A percentile compares a stretch with the other conserved stretches of the same genome.
Evolutionary conservation across 139 green algal species (phyloP).

Genomic region (Marvania coccoides): DNA sequence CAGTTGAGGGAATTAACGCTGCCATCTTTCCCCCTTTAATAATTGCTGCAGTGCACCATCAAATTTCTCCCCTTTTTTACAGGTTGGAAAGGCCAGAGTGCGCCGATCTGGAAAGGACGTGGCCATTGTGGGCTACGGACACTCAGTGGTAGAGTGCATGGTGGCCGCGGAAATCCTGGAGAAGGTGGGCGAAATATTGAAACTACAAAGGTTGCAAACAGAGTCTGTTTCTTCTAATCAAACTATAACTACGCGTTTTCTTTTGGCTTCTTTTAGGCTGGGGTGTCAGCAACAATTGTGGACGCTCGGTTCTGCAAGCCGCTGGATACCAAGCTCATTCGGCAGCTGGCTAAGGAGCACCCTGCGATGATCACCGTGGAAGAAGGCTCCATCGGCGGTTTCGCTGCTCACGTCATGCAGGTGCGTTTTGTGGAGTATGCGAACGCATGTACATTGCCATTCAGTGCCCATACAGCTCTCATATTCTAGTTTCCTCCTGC

Average conservation of each 20-base stretch:
- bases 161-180: conserved; percentile 79
- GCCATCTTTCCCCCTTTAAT: background rate
- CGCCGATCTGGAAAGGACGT: conserved; percentile 81
- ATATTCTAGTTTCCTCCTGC: conserved; percentile 5
- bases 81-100: conserved; percentile 85
- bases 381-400: conserved; percentile 94
- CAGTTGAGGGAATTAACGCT: too few species aligned
- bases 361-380: conserved; percentile 91
- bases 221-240: too few species aligned
- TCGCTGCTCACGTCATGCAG: conserved; percentile 89
- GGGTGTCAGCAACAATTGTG: conserved; percentile 81
- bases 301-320: conserved; percentile 99
- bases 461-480: background rate
- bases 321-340: conserved; percentile 78
- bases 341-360: conserved; percentile 71
- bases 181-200: conserved; percentile 4
- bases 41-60: background rate
- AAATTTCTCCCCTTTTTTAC: background rate
- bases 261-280: too few species aligned
- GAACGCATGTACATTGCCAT: background rate
- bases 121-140: conserved; percentile 87
- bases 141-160: conserved; percentile 75
- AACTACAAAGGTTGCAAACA: too few species aligned
- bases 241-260: too few species aligned
- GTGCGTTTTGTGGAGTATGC: too few species aligned